These are phyloP conservation scores for Lactifluus rugatus DNA, from an alignment of 768 basidiomycete genomes.

Conservation along the genomic window DNA sequence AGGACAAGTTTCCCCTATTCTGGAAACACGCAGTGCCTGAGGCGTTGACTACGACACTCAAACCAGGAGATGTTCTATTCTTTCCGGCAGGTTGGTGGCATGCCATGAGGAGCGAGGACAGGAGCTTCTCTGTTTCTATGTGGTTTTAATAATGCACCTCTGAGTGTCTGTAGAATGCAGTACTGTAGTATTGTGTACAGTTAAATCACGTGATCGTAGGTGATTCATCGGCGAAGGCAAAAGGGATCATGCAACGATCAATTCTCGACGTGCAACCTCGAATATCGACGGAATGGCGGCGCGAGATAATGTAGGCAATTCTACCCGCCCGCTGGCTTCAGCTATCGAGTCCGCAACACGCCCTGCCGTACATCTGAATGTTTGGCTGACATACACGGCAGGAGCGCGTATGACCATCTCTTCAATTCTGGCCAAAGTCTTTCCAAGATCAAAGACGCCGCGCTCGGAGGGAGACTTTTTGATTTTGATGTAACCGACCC, in stretches of 20 bases:
- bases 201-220: too few relatives aligned
- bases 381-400: conserved; percentile 19
- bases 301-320: background rate
- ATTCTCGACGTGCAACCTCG: conserved; percentile 19
- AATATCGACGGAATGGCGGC: conserved; percentile 4
- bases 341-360: conserved; percentile 6
- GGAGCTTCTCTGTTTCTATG: conserved; percentile 82
- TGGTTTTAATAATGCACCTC: conserved; percentile 59
- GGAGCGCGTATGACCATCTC: conserved; percentile 35
- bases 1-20: conserved; percentile 41
- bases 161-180: too few relatives aligned
- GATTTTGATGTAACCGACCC: conserved; percentile 30
- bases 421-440: conserved; percentile 46
- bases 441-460: conserved; percentile 58
- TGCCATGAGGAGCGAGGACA: conserved; percentile 73
- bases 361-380: background rate
- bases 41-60: conserved; percentile 53
- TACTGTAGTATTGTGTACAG: too few relatives aligned
- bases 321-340: conserved; percentile 5
- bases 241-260: background rate
- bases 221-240: too few relatives aligned
- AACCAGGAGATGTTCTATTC: conserved; percentile 79
- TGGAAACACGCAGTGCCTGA: conserved; percentile 43
- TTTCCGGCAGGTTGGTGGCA: conserved; percentile 96
- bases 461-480: conserved; percentile 52